Percentiles rank a stretch among this genome's conserved stretches.
Evolutionary conservation across 2,329 filamentous ascomycete genomes (phyloP).

Genomic region (Pseudocercospora ulei): DNA sequence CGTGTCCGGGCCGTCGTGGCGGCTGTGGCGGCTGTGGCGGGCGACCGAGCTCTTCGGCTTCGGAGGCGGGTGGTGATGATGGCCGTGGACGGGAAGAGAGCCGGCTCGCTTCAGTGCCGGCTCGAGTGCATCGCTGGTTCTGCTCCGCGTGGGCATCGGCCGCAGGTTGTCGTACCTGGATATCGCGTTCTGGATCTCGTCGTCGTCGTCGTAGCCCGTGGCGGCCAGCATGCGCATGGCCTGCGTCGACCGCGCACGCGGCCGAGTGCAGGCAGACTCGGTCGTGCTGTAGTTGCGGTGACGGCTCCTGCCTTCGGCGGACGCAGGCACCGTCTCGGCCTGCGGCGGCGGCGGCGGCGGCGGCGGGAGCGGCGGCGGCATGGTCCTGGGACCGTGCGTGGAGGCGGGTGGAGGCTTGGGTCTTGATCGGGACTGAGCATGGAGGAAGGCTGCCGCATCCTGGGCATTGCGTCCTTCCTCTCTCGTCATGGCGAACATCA

Average conservation of each 20-base stretch:
- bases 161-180: constrained; percentile 24
- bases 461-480: constrained; percentile 45
- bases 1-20: constrained; percentile 17
- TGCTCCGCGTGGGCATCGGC: constrained; percentile 22
- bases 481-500: constrained; percentile 64
- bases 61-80: constrained; percentile 17
- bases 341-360: constrained; percentile 14
- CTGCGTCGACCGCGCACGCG: constrained; percentile 21
- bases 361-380: constrained; percentile 14
- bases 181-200: constrained; percentile 24
- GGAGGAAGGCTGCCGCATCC: constrained; percentile 35
- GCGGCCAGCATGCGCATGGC: constrained; percentile 37
- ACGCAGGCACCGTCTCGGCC: constrained; percentile 12
- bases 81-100: constrained; percentile 20
- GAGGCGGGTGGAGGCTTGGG: constrained; percentile 19
- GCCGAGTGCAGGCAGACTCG: constrained; percentile 27
- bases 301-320: constrained; percentile 14
- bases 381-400: constrained; percentile 12
- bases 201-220: constrained; percentile 24
- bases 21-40: constrained; percentile 12
- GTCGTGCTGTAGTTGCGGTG: constrained; percentile 30
- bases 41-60: constrained; percentile 21
- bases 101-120: constrained; percentile 23
- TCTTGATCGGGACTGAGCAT: constrained; percentile 20
- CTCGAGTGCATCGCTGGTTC: constrained; percentile 25